These are phyloP conservation scores for Phaeotremella fagi DNA, from an alignment of 768 basidiomycete species.

Conservation along the genomic window DNA sequence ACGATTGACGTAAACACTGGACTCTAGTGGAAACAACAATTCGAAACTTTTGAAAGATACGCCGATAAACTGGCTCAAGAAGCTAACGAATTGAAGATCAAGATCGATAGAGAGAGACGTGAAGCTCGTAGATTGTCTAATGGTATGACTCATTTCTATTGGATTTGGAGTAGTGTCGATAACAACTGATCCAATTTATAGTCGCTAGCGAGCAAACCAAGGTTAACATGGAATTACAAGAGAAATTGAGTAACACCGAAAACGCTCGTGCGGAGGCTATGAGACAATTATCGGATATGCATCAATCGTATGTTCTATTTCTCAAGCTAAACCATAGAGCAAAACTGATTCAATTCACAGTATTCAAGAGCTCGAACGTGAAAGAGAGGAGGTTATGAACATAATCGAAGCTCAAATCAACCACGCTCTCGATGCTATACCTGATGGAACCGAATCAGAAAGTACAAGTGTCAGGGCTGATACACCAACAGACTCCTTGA, in stretches of 20 bases:
- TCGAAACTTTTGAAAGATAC: conserved; percentile 88
- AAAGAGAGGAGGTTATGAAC: conserved; percentile 45
- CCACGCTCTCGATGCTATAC: conserved; percentile 22
- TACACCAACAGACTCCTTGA: conserved; percentile 6
- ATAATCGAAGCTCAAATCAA: conserved; percentile 40
- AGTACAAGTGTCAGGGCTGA: background rate
- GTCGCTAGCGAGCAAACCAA: conserved; percentile 21
- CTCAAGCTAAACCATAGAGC: conserved; percentile 24
- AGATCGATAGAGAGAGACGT: conserved; percentile 85
- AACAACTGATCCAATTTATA: conserved; percentile 53
- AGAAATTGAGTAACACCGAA: conserved; percentile 72
- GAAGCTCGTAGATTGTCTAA: conserved; percentile 69
- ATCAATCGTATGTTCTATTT: conserved; percentile 78
- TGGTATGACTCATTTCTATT: conserved; percentile 62
- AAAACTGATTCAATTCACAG: background rate
- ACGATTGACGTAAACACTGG: conserved; percentile 54
- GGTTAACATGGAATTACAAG: conserved; percentile 21
- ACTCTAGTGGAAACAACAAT: conserved; percentile 74
- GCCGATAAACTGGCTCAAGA: conserved; percentile 74
- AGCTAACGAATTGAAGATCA: conserved; percentile 73
- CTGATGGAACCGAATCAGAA: conserved; percentile 3
- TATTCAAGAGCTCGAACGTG: conserved; percentile 44
- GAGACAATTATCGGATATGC: conserved; percentile 77
- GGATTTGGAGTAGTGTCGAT: conserved; percentile 67
- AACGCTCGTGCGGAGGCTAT: conserved; percentile 71